Percentiles rank a stretch among this genome's conserved stretches.
Evolutionary conservation across 352 stramenopile genomes (phyloP).

Genomic region (Globisporangium middletonii): DNA sequence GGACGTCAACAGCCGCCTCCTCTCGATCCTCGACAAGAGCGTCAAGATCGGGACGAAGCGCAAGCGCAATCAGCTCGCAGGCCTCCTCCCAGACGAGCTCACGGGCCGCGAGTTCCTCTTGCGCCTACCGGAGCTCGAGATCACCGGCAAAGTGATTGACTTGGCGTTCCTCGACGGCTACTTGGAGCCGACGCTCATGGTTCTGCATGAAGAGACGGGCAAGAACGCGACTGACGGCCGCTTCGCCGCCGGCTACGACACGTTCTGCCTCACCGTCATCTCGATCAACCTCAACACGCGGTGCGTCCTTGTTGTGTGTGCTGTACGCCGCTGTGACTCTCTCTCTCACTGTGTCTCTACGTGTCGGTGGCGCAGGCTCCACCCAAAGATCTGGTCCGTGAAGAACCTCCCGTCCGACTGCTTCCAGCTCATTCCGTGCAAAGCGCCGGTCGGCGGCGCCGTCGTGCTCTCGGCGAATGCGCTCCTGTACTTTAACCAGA

Average conservation of each 20-base stretch:
- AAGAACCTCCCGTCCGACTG: constrained; percentile 78
- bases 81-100: constrained; percentile 63
- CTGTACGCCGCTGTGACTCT: too few relatives aligned
- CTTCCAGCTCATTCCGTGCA: constrained; percentile 68
- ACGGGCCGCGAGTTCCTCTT: constrained; percentile 72
- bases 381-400: constrained; percentile 85
- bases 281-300: constrained; percentile 86
- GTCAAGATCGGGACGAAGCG: constrained; percentile 72
- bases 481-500: constrained; percentile 87
- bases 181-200: constrained; percentile 80
- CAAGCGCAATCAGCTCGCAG: constrained; percentile 66
- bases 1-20: constrained; percentile 58
- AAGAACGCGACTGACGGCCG: constrained; percentile 61
- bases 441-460: constrained; percentile 61
- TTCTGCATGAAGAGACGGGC: constrained; percentile 83
- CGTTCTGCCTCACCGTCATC: constrained; percentile 78
- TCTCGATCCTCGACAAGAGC: constrained; percentile 70
- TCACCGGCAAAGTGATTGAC: constrained; percentile 72
- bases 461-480: constrained; percentile 75
- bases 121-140: constrained; percentile 66
- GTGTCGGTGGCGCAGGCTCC: constrained; percentile 25
- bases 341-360: background rate
- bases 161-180: constrained; percentile 82
- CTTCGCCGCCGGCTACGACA: constrained; percentile 69
- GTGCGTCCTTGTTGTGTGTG: constrained; percentile 15